Base-by-base conservation (phyloP, 2,329 filamentous ascomycete genomes). In the Teratosphaeria gauchensis region DNA sequence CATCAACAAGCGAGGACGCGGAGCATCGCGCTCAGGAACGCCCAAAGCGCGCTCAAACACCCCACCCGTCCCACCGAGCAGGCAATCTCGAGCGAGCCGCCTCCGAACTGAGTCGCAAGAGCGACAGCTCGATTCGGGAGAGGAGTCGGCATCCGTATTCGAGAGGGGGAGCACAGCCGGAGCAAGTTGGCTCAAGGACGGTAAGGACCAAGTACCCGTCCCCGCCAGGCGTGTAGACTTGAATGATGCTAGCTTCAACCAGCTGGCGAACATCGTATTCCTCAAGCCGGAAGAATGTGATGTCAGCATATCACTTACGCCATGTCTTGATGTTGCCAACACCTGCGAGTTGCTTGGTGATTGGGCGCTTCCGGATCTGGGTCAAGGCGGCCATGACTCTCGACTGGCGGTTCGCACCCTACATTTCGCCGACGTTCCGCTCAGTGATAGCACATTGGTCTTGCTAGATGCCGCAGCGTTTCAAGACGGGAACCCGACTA, bases 381-480 rank as follows among this genome's bases (percentile, higher is more conserved):
- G 42, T 2, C 42, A 48, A 21, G 42, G 16, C 19, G 42, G 42
- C 9, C 9, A 8, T n/a, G 42, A 48, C 21, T 19, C 42, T n/a
- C 42, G 42, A 48, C 42, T 48, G 9, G 16, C 42, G 7, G 42
- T n/a, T 8, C 16, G 16, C 16, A 48, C n/a, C 7, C n/a, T 48
- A n/a, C 42, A 21, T 2, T 30, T 35, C 65, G 16, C 42, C 42
- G 19, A n/a, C 19, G 11, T 28, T 28, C 56, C 19, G 59, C 32
- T 19, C n/a, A 48, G 16, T 21, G 19, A n/a, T 8, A 59, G 60
- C 42, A 53, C 42, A 24, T 52, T 67, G 11, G 30, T 64, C 14
- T 58, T 66, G 24, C 60, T 66, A 52, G 61, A 64, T 19, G 51
- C 59, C 19, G 64, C 65, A 1, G 61, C 60, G 11, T 52, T 56